phyloP scores from a whole-genome alignment of 176 grass and related monocot species.

The Urochloa ruziziensis region DNA sequence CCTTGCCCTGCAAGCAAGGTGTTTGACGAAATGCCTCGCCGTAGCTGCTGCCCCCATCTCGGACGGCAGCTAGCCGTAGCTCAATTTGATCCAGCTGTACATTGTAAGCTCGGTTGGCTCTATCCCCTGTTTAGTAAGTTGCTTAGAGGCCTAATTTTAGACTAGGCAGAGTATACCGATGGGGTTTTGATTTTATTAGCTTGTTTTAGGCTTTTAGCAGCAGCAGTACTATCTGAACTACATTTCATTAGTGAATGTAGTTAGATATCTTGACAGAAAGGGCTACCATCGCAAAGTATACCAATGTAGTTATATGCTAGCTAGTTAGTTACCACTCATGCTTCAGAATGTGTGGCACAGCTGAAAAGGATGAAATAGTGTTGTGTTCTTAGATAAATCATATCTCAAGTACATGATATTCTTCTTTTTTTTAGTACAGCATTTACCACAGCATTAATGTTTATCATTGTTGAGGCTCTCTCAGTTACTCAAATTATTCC shows the following conservation, averaged over 20 bases:
- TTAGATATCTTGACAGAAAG: neutral
- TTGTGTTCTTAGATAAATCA: neutral
- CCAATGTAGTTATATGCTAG: too few relatives aligned
- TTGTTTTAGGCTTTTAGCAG: too few relatives aligned
- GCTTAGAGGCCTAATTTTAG: slow-evolving; percentile 11
- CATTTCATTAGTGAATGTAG: slow-evolving; percentile 15
- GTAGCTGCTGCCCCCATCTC: too few relatives aligned
- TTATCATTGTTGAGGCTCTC: slow-evolving; percentile 36
- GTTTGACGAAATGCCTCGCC: slow-evolving; percentile 46
- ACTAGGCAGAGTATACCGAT: neutral
- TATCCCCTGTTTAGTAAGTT: neutral
- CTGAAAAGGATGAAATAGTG: neutral
- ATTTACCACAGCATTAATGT: slow-evolving; percentile 9
- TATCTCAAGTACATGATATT: neutral
- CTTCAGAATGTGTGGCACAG: neutral
- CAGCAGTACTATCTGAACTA: neutral
- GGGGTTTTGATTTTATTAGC: neutral
- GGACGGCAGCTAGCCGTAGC: neutral
- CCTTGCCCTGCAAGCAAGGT: slow-evolving; percentile 20
- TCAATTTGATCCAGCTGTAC: neutral
- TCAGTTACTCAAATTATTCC: slow-evolving; percentile 43
- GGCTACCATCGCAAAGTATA: neutral
- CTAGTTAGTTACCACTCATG: neutral
- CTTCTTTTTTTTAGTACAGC: neutral
- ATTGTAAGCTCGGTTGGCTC: neutral